phyloP scores from a whole-genome alignment of 495 filamentous ascomycete species.

The Annulohypoxylon bovei region DNA sequence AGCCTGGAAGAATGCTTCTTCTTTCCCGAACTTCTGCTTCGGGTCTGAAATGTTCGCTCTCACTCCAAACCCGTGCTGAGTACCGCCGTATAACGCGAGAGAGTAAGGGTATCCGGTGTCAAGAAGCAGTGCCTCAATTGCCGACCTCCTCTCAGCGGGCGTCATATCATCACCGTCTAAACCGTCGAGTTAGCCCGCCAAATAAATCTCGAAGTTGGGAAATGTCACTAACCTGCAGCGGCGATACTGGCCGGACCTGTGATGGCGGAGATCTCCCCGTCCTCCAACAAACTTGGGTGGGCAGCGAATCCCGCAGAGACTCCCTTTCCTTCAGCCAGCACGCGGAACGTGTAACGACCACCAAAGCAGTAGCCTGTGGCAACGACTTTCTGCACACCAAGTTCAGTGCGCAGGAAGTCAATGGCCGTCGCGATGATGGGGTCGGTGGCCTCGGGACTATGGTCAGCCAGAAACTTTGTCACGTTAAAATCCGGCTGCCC shows the following conservation, averaged over 20 bases:
- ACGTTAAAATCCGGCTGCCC: slow-evolving; percentile 64
- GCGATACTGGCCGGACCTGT: slow-evolving; percentile 72
- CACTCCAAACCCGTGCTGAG: slow-evolving; percentile 76
- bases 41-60: slow-evolving; percentile 66
- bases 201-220: not conserved
- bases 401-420: slow-evolving; percentile 64
- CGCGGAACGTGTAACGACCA: slow-evolving; percentile 56
- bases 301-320: slow-evolving; percentile 73
- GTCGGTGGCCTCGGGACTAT: slow-evolving; percentile 65
- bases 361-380: slow-evolving; percentile 74
- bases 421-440: slow-evolving; percentile 70
- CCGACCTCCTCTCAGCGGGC: slow-evolving; percentile 65
- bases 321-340: slow-evolving; percentile 54
- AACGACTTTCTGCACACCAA: slow-evolving; percentile 70
- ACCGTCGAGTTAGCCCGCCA: slow-evolving; percentile 2
- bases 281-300: slow-evolving; percentile 73
- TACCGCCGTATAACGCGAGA: slow-evolving; percentile 72
- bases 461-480: slow-evolving; percentile 62
- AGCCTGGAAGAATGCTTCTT: slow-evolving; percentile 79
- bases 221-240: slow-evolving; percentile 64
- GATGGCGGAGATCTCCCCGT: slow-evolving; percentile 71
- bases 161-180: slow-evolving; percentile 72
- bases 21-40: slow-evolving; percentile 74
- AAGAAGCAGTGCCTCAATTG: slow-evolving; percentile 55
- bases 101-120: slow-evolving; percentile 62